Evolutionary conservation across 441 rosid species (phyloP).

Genomic region (Biscutella laevigata): DNA sequence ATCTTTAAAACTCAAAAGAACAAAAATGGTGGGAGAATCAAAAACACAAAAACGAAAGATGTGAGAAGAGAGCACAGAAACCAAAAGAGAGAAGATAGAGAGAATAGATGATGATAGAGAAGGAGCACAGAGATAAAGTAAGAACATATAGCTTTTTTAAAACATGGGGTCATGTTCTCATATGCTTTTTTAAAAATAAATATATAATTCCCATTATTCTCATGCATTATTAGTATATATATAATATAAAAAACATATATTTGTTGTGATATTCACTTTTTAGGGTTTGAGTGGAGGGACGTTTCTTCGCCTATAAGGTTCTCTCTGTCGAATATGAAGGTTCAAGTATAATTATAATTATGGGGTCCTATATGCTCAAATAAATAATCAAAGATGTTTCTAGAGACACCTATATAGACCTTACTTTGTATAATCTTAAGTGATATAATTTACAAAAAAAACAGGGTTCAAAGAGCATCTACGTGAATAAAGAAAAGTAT

Average conservation of each 20-base stretch:
- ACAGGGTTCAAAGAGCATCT: too few species aligned
- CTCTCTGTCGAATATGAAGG: conserved; percentile 16
- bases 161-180: conserved; percentile 26
- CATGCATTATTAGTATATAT: conserved; percentile 16
- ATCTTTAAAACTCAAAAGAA: conserved; percentile 32
- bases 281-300: conserved; percentile 26
- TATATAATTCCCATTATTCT: conserved; percentile 21
- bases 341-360: too few species aligned
- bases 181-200: conserved; percentile 12
- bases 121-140: conserved; percentile 28
- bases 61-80: conserved; percentile 21
- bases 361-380: too few species aligned
- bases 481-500: too few species aligned
- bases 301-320: conserved; percentile 28
- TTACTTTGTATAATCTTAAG: too few species aligned
- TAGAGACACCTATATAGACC: too few species aligned
- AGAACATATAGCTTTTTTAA: conserved; percentile 21
- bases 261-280: conserved; percentile 15
- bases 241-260: not conserved
- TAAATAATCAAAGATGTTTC: too few species aligned
- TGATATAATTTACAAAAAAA: too few species aligned
- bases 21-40: conserved; percentile 30
- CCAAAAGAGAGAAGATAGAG: conserved; percentile 25
- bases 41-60: conserved; percentile 19
- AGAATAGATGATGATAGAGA: conserved; percentile 25